A percentile compares a stretch with the other conserved stretches of the same genome.
Conservation (phyloP, 2,329 filamentous ascomycete species). For the Penicillium polonicum region DNA sequence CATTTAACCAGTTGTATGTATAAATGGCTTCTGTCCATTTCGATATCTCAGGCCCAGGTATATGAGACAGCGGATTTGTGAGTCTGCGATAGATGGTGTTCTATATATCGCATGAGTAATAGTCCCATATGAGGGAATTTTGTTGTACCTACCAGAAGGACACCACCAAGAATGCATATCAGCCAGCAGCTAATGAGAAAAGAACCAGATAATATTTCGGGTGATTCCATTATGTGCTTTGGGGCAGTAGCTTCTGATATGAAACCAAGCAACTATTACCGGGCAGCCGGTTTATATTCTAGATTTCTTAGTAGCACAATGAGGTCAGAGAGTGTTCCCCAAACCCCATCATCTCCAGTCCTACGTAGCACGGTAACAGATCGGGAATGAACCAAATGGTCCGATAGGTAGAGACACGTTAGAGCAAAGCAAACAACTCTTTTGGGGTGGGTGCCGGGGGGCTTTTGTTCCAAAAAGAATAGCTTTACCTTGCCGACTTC, state of each 20-base stretch:
- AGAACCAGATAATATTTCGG: neutral
- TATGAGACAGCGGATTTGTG: conserved; percentile 14
- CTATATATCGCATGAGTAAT: conserved; percentile 2
- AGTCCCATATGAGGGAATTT: neutral
- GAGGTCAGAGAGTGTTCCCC: neutral
- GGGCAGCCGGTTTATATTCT: neutral
- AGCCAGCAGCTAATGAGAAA: neutral
- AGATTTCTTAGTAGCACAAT: neutral
- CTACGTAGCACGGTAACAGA: neutral
- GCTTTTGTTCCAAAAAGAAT: neutral
- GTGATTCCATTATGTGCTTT: neutral
- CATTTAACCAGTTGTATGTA: conserved; percentile 24
- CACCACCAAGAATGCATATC: neutral
- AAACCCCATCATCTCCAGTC: neutral
- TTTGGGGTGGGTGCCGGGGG: neutral
- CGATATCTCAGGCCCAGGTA: conserved; percentile 28
- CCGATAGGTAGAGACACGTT: neutral
- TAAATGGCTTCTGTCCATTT: conserved; percentile 27
- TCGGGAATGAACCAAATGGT: neutral
- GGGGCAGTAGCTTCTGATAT: neutral
- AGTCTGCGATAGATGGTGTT: conserved; percentile 10
- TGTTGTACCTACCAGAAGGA: neutral
- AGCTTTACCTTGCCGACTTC: neutral
- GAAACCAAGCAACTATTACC: neutral
- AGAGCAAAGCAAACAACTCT: neutral